Conservation (phyloP, 768 basidiomycete genomes). For the Phaffia tasmanica region DNA sequence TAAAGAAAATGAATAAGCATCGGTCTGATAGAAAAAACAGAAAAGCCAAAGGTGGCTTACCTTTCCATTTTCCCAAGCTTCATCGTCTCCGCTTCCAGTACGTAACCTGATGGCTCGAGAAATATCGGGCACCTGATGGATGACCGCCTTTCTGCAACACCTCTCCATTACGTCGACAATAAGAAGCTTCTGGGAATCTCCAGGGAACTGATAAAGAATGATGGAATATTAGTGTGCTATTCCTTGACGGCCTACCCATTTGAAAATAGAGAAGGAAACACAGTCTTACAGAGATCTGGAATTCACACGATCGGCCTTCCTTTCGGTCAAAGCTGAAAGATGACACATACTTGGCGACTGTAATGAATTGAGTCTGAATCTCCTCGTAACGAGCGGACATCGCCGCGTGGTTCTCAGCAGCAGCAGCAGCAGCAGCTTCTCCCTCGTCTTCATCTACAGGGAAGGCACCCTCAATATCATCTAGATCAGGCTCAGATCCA, state of each 20-base stretch:
- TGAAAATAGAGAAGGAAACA: slow-evolving; percentile 10
- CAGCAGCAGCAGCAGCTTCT: slow-evolving; percentile 27
- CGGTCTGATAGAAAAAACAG: neutral
- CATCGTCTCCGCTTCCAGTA: slow-evolving; percentile 23
- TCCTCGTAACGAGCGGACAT: slow-evolving; percentile 33
- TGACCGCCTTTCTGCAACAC: slow-evolving; percentile 66
- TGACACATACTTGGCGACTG: slow-evolving; percentile 54
- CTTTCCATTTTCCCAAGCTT: slow-evolving; percentile 24
- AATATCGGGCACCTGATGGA: slow-evolving; percentile 84
- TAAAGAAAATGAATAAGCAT: slow-evolving; percentile 25
- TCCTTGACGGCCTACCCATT: neutral
- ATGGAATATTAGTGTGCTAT: neutral
- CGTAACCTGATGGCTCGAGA: slow-evolving; percentile 42
- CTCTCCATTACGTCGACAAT: slow-evolving; percentile 87
- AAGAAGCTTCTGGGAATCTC: slow-evolving; percentile 81
- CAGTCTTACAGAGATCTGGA: slow-evolving; percentile 66
- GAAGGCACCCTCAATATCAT: slow-evolving; percentile 28
- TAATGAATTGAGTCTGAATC: slow-evolving; percentile 35
- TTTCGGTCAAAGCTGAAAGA: slow-evolving; percentile 55
- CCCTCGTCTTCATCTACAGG: slow-evolving; percentile 29
- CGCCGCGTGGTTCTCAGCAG: slow-evolving; percentile 28
- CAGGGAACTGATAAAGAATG: slow-evolving; percentile 53
- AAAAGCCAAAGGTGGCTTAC: neutral
- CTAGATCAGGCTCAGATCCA: slow-evolving; percentile 40
- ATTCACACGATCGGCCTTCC: slow-evolving; percentile 49